These are phyloP conservation scores for Pyrus communis DNA, from an alignment of 306 rosid genomes.

Conservation along the genomic window DNA sequence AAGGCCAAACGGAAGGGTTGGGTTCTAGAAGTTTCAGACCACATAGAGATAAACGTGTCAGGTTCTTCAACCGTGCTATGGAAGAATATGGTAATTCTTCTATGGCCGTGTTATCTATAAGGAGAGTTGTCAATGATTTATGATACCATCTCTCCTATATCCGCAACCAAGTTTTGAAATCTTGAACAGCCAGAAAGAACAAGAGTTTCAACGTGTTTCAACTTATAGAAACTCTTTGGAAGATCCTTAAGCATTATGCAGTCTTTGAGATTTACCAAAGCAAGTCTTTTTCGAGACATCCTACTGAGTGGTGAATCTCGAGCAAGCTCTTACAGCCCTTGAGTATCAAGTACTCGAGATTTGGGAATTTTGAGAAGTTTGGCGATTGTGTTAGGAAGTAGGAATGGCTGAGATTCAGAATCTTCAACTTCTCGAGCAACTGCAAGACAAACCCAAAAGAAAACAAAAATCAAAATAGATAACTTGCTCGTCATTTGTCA, in stretches of 20 bases:
- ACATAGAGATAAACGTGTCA: slow-evolving; percentile 27
- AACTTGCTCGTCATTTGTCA: too few relatives aligned
- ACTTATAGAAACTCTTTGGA: slow-evolving; percentile 13
- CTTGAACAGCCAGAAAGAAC: slow-evolving; percentile 35
- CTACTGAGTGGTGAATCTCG: slow-evolving; percentile 10
- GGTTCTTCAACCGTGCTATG: slow-evolving; percentile 12
- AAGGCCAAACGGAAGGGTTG: background rate
- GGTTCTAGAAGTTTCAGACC: slow-evolving; percentile 19
- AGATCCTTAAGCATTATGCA: slow-evolving; percentile 17
- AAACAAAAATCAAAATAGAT: background rate
- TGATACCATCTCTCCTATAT: slow-evolving; percentile 34
- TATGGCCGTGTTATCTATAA: slow-evolving; percentile 28
- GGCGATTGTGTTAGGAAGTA: slow-evolving; percentile 23
- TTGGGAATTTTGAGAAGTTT: slow-evolving; percentile 26
- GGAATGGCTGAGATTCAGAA: slow-evolving; percentile 39
- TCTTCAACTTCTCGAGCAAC: slow-evolving; percentile 19
- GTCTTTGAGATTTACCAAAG: slow-evolving; percentile 20
- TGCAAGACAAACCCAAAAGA: background rate
- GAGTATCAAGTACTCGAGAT: slow-evolving; percentile 30
- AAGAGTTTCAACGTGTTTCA: slow-evolving; percentile 26
- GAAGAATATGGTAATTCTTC: slow-evolving; percentile 19
- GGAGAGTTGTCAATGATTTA: slow-evolving; percentile 26
- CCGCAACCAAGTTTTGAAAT: slow-evolving; percentile 20
- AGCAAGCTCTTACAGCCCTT: slow-evolving; percentile 17
- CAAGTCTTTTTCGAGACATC: slow-evolving; percentile 2